phyloP scores from a whole-genome alignment of 2,329 filamentous ascomycete species.

The Lojkania enalia region DNA sequence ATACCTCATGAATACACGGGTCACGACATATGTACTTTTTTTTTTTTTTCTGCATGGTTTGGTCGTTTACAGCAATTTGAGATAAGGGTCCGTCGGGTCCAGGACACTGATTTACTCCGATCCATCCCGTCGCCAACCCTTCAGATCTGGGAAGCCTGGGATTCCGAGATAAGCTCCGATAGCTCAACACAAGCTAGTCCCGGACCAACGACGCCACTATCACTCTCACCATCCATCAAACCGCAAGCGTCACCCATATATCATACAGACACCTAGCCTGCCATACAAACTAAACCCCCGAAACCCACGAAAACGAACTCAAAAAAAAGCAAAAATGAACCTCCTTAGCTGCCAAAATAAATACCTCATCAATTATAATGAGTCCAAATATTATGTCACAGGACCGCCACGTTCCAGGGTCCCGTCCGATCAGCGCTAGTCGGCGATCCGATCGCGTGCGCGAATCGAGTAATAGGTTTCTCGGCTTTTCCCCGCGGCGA shows the following conservation, averaged over 20 bases:
- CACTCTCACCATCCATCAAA: too few species aligned
- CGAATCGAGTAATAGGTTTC: background rate
- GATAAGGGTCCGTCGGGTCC: background rate
- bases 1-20: constrained; percentile 1
- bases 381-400: background rate
- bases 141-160: too few species aligned
- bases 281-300: background rate
- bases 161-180: too few species aligned
- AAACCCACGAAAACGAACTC: too few species aligned
- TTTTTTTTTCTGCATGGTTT: background rate
- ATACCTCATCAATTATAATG: background rate
- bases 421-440: too few species aligned
- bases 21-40: background rate
- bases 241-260: background rate
- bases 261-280: background rate
- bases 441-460: constrained; percentile 1
- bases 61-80: background rate
- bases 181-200: too few species aligned
- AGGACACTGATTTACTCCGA: too few species aligned
- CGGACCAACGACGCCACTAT: too few species aligned
- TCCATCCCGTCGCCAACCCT: too few species aligned
- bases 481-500: too few species aligned
- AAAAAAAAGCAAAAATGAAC: background rate
- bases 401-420: too few species aligned
- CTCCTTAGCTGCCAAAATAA: background rate